Base-by-base conservation (phyloP, 495 filamentous ascomycete species). In the Jackrogersella multiformis region DNA sequence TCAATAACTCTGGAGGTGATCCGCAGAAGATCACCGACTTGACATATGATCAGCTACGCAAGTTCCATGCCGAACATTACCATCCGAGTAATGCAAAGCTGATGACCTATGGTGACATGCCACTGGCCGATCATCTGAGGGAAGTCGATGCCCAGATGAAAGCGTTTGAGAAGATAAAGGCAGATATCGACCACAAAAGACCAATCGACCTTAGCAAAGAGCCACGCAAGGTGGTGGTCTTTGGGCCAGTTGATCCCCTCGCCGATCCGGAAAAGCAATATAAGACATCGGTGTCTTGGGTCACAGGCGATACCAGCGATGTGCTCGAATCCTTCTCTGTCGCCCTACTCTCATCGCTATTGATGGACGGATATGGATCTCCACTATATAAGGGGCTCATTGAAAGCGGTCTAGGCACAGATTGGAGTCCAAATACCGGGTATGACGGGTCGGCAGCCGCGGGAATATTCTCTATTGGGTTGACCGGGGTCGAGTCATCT, bases 71-170 rank as follows among this genome's bases (percentile, higher is more conserved):
- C 24, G 87, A 90, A 64, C 92, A 99, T 75, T 99, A 99, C 68
- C 93, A 99, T 77, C 95, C 95, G 0, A 98, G 93, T 71, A 98
- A 98, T 76, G 88, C 94, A 13, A 97, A 96, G 78, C 80, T 99
- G 16, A 86, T 97, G 68, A 97, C 95, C 0, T 99, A 99, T 68
- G 95, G 95, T 55, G 89, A 99, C 72, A 93, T 97, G 88, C 90
- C 92, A 0, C 78, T 99, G 39, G 81, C 79, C 16, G 87, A 89
- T 56, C 95, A 99, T 77, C 74, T 97, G 41, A 78, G 85, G 70
- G 90, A 94, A 70, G 82, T 98, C 48, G 87, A 91, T 70, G 80
- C 83, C 5, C 88, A 89, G 34, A 80, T 99, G 52, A 81, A 86
- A 54, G 79, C 78, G 1, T 97, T 97, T 72, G 84, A 87, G 18